Evolutionary conservation across 2,329 filamentous ascomycete genomes (phyloP).

Genomic region (Botrytis byssoidea): DNA sequence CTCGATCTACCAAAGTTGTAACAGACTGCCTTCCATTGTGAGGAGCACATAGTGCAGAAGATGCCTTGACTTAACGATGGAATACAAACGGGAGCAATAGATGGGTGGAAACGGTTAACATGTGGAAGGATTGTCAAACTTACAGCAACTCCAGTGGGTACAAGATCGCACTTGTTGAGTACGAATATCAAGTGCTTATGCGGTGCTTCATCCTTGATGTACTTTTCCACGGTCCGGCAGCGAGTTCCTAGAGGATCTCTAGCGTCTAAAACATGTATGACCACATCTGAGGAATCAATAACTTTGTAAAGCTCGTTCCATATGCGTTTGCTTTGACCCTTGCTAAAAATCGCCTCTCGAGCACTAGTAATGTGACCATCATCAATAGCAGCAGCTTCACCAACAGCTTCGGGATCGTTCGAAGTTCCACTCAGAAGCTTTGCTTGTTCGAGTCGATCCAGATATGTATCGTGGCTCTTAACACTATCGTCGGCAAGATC

Average conservation of each 20-base stretch:
- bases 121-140: conserved; percentile 48
- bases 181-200: conserved; percentile 95
- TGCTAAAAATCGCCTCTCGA: conserved; percentile 85
- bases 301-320: conserved; percentile 97
- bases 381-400: conserved; percentile 44
- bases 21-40: conserved; percentile 84
- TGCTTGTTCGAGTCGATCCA: conserved; percentile 76
- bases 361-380: conserved; percentile 57
- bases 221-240: conserved; percentile 88
- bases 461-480: conserved; percentile 77
- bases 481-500: conserved; percentile 79
- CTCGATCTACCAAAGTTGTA: conserved; percentile 98
- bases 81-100: conserved; percentile 28
- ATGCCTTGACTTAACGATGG: conserved; percentile 84
- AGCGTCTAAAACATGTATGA: conserved; percentile 92
- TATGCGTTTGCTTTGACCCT: conserved; percentile 92
- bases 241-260: conserved; percentile 86
- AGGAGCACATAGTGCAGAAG: conserved; percentile 60
- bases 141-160: conserved; percentile 92
- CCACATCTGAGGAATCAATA: conserved; percentile 91
- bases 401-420: conserved; percentile 50
- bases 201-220: conserved; percentile 86
- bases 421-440: conserved; percentile 71
- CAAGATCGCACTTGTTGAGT: conserved; percentile 87
- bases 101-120: not conserved